Conservation (phyloP, 2,329 filamentous ascomycete genomes). For the Colletotrichum australisinense region DNA sequence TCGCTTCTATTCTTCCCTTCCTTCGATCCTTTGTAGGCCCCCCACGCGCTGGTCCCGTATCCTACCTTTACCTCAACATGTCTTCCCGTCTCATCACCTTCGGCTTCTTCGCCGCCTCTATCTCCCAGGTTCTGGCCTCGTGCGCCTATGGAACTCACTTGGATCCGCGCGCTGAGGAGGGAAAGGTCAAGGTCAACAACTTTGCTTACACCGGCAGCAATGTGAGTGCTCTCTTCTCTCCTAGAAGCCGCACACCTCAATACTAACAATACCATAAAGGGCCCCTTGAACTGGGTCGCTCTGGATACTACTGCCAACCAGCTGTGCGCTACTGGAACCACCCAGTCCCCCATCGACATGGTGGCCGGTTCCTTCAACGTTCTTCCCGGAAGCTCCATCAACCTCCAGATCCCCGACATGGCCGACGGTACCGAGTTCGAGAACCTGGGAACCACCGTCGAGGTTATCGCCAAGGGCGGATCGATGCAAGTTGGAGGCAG, state of each 20-base stretch:
- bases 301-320: slow-evolving; percentile 51
- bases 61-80: slow-evolving; percentile 31
- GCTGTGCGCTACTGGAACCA: slow-evolving; percentile 54
- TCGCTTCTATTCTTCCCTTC: slow-evolving; percentile 8
- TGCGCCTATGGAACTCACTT: slow-evolving; percentile 54
- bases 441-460: slow-evolving; percentile 68
- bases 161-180: slow-evolving; percentile 44
- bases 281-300: slow-evolving; percentile 60
- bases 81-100: slow-evolving; percentile 29
- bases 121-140: slow-evolving; percentile 43
- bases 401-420: slow-evolving; percentile 48
- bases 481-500: slow-evolving; percentile 47
- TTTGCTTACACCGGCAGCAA: slow-evolving; percentile 51
- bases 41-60: slow-evolving; percentile 30
- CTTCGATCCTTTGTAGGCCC: slow-evolving; percentile 23
- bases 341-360: slow-evolving; percentile 62
- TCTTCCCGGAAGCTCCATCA: slow-evolving; percentile 39
- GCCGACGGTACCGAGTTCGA: slow-evolving; percentile 60
- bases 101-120: slow-evolving; percentile 30
- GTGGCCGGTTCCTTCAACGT: slow-evolving; percentile 33
- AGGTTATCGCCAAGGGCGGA: slow-evolving; percentile 62
- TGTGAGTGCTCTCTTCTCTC: slow-evolving; percentile 40
- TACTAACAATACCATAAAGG: slow-evolving; percentile 37
- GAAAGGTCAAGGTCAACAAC: slow-evolving; percentile 45
- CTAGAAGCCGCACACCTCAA: neutral